Conservation (phyloP, 208 protist species). For the Angomonas ambiguus region DNA sequence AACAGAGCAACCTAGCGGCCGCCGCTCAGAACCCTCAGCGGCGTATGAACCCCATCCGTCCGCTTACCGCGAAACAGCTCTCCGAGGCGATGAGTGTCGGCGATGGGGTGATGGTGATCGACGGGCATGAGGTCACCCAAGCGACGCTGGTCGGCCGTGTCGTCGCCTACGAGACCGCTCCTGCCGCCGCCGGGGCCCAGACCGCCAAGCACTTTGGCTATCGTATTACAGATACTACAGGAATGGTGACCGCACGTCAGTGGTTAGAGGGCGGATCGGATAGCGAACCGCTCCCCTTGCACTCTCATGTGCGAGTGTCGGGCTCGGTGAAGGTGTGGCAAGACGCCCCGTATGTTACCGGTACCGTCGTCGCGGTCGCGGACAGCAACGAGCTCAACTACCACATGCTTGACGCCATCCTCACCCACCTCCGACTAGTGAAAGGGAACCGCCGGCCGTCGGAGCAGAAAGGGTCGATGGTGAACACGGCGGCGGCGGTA, state of each 20-base stretch:
- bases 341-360: conserved; percentile 71
- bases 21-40: conserved; percentile 52
- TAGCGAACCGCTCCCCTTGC: conserved; percentile 63
- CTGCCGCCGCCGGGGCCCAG: conserved; percentile 45
- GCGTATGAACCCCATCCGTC: conserved; percentile 79
- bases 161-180: conserved; percentile 71
- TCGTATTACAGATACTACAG: conserved; percentile 82
- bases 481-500: conserved; percentile 54
- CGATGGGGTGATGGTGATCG: conserved; percentile 83
- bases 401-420: conserved; percentile 82
- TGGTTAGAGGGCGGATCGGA: conserved; percentile 68
- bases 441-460: conserved; percentile 45
- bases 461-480: conserved; percentile 23
- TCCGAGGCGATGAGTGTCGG: conserved; percentile 76
- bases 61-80: conserved; percentile 88
- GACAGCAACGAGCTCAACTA: conserved; percentile 91
- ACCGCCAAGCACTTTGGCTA: conserved; percentile 89
- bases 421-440: conserved; percentile 84
- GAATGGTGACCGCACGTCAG: conserved; percentile 73
- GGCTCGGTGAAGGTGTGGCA: conserved; percentile 89
- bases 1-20: conserved; percentile 31
- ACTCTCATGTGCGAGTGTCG: conserved; percentile 76
- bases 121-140: conserved; percentile 86
- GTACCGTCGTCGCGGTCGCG: conserved; percentile 70
- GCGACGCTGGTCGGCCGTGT: conserved; percentile 80